Conservation (phyloP, 257 asterid genomes). For the Knoxia roxburghii region DNA sequence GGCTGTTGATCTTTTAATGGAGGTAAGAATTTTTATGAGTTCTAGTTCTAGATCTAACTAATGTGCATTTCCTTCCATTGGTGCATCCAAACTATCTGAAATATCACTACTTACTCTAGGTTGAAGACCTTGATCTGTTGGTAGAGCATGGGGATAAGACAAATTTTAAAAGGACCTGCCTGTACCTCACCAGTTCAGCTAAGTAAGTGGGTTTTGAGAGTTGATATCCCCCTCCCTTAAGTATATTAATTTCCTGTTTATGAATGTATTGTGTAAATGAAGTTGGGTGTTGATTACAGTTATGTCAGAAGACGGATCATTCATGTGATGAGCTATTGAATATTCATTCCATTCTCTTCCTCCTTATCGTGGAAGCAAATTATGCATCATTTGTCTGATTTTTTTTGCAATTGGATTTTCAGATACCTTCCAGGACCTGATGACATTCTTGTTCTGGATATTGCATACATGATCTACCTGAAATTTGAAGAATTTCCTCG, state of each 20-base stretch:
- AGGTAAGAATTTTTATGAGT: conserved; percentile 17
- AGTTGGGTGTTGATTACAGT: neutral
- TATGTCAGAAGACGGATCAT: neutral
- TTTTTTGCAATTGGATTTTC: conserved; percentile 15
- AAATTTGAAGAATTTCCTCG: conserved; percentile 73
- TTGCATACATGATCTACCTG: conserved; percentile 73
- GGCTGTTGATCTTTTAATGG: conserved; percentile 37
- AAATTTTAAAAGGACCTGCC: conserved; percentile 74
- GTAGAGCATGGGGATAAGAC: conserved; percentile 64
- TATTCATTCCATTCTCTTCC: neutral
- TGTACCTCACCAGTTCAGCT: conserved; percentile 78
- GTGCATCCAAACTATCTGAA: neutral
- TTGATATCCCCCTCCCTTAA: neutral
- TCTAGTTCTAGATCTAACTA: neutral
- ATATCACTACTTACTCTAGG: conserved; percentile 34
- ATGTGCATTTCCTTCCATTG: neutral
- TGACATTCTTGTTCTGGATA: conserved; percentile 71
- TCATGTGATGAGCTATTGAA: neutral
- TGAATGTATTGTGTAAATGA: neutral
- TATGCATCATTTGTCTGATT: neutral
- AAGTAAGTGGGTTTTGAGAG: conserved; percentile 44
- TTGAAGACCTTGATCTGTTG: conserved; percentile 85
- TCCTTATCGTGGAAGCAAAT: neutral
- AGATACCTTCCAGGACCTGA: conserved; percentile 96
- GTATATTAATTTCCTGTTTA: neutral